phyloP scores from a whole-genome alignment of 495 filamentous ascomycete genomes.

The Trichoderma gamsii region DNA sequence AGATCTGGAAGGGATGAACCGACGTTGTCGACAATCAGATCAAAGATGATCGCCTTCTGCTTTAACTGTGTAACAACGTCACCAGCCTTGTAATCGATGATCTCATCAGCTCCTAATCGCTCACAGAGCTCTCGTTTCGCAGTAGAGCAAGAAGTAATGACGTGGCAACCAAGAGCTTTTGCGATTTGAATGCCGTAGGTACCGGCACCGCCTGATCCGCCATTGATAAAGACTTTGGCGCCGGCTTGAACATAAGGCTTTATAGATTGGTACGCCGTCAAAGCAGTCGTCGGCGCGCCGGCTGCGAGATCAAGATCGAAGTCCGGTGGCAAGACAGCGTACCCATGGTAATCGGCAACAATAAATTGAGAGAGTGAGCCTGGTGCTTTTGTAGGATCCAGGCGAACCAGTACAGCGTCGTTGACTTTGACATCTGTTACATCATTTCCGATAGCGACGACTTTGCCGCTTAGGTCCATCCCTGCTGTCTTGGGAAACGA shows the following conservation, averaged over 20 bases:
- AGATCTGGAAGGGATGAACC: slow-evolving; percentile 34
- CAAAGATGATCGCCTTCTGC: slow-evolving; percentile 38
- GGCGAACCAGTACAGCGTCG: slow-evolving; percentile 47
- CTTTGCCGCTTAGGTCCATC: slow-evolving; percentile 53
- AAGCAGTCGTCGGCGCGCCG: slow-evolving; percentile 34
- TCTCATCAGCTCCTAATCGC: slow-evolving; percentile 27
- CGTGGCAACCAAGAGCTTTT: slow-evolving; percentile 49
- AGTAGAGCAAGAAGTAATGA: slow-evolving; percentile 27
- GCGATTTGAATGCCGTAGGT: slow-evolving; percentile 57
- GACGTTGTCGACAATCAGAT: slow-evolving; percentile 52
- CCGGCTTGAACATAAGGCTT: slow-evolving; percentile 43
- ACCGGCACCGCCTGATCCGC: slow-evolving; percentile 55
- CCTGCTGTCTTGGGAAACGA: slow-evolving; percentile 42
- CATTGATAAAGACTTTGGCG: slow-evolving; percentile 57
- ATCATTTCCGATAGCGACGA: slow-evolving; percentile 38
- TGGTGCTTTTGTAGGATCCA: slow-evolving; percentile 28
- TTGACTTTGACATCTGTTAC: slow-evolving; percentile 32
- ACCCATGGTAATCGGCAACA: slow-evolving; percentile 19
- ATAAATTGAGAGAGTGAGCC: slow-evolving; percentile 52
- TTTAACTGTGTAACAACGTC: slow-evolving; percentile 20
- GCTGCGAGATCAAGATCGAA: slow-evolving; percentile 44
- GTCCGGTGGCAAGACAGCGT: slow-evolving; percentile 40
- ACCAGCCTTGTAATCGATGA: slow-evolving; percentile 27
- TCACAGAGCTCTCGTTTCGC: slow-evolving; percentile 25
- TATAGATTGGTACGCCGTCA: slow-evolving; percentile 53